Evolutionary conservation across 495 filamentous ascomycete genomes (phyloP), one percentile per base, ranked within the genome.

Genomic region (Podospora sp.): DNA sequence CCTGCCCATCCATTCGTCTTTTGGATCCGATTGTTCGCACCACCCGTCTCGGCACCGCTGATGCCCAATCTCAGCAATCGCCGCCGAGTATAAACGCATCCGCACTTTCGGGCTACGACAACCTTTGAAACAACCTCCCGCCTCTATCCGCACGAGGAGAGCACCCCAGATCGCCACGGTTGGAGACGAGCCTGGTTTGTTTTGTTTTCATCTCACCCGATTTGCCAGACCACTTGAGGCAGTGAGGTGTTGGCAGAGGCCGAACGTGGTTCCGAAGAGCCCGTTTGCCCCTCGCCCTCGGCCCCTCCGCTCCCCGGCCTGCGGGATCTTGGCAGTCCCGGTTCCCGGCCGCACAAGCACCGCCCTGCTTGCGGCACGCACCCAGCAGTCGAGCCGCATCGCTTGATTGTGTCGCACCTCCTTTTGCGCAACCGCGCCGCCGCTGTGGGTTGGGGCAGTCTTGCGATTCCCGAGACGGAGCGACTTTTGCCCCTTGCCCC

Each of bases 361-460:
- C 36, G 60, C 60, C 60, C 40, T 62, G 60, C 40, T 18, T 29
- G 36, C 21, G 35, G 60, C 29, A 50, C 33, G 26, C n/a, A 16
- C 20, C 6, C 60, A 21, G 18, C 60, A 62, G 11, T 21, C 60
- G 57, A 60, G 57, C 57, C 57, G 57, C 57, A 60, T 60, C 29
- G 26, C 56, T 25, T n/a, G 25, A 53, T 36, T 36, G 61, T 24
- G 27, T 25, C 49, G 20, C 61, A 22, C 58, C 14, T 14, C n/a
- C 56, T 24, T 16, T 33, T 33, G 40, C 40, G 29, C 58, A 52
- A 24, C 49, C 14, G 22, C 61, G 24, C 46, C 61, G 46, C 40
- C 27, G 18, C 46, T 46, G 61, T 63, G 61, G 61, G 49, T 63
- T 53, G 59, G 36, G 33, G 59, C 59, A n/a, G 59, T 35, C 29